Evolutionary conservation across 1,284 basidiomycete species (phyloP).

Genomic region (Boletus putidus): DNA sequence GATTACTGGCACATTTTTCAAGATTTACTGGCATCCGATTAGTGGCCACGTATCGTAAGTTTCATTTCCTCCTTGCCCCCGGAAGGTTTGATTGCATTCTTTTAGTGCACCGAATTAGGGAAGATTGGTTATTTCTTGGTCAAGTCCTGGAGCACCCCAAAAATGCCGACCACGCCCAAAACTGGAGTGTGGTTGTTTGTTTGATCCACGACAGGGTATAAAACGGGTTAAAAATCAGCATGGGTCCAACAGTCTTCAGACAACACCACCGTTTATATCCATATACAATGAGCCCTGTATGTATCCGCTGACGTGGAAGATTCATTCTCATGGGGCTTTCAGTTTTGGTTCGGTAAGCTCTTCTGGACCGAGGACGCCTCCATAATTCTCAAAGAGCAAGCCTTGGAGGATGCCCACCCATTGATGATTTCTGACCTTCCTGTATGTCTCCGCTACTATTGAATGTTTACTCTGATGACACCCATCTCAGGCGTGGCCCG

Average conservation of each 20-base stretch:
- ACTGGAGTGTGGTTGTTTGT: neutral
- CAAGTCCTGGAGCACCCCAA: too few species aligned
- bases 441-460: neutral
- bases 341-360: neutral
- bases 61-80: too few species aligned
- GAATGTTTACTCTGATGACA: neutral
- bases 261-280: neutral
- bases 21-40: too few species aligned
- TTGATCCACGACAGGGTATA: neutral
- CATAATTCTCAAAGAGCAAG: neutral
- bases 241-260: too few species aligned
- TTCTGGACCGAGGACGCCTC: too few species aligned
- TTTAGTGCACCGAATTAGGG: too few species aligned
- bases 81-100: too few species aligned
- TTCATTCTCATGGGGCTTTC: neutral
- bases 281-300: neutral
- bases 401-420: neutral
- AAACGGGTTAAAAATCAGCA: neutral
- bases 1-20: too few species aligned
- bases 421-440: neutral
- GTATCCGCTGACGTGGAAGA: neutral
- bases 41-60: too few species aligned
- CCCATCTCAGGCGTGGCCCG: neutral
- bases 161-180: neutral
- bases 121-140: too few species aligned